Percentiles rank a stretch among this genome's conserved stretches.
phyloP scores from a whole-genome alignment of 2,329 filamentous ascomycete species.

The Apiospora pterosperma region DNA sequence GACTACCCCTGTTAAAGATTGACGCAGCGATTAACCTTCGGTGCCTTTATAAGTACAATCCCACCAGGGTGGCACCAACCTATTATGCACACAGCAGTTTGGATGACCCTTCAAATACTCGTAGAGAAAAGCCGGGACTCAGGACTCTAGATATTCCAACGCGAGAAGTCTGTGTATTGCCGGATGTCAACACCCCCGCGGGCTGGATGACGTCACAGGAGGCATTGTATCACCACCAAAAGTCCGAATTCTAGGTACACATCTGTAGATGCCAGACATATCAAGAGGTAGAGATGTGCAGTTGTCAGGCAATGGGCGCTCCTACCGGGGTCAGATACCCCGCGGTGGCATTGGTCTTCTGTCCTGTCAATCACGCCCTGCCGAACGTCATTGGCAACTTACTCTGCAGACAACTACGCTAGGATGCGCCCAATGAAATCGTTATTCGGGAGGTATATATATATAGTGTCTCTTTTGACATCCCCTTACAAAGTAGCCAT shows the following conservation, averaged over 20 bases:
- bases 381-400: neutral
- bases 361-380: neutral
- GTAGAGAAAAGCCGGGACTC: no score
- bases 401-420: neutral
- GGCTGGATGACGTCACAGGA: neutral
- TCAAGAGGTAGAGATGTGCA: neutral
- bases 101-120: neutral
- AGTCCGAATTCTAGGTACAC: no score
- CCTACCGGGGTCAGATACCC: neutral
- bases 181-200: neutral
- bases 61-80: no score
- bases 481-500: neutral
- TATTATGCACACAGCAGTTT: neutral
- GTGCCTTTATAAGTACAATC: neutral
- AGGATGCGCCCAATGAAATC: neutral
- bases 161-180: neutral
- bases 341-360: neutral
- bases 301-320: neutral
- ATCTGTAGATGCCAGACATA: neutral
- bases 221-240: neutral
- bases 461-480: neutral
- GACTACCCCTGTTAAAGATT: neutral
- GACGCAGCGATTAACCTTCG: neutral
- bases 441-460: neutral
- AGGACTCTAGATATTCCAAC: neutral